phyloP scores from a whole-genome alignment of 371 early-diverging fungal species.

The Rhizopus microsporus region DNA sequence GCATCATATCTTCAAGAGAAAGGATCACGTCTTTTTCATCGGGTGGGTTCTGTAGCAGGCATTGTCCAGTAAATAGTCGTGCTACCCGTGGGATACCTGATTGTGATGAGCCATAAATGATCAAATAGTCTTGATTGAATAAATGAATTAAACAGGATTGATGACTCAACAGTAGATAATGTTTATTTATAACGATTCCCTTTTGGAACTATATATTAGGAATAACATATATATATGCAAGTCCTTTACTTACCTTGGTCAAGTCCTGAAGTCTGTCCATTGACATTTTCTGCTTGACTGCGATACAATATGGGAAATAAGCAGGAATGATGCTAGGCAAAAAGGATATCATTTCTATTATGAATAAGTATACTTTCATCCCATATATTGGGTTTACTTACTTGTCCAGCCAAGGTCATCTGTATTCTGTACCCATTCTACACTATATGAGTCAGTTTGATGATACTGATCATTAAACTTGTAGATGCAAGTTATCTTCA shows the following conservation, averaged over 20 bases:
- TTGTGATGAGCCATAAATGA: background rate
- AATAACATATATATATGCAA: background rate
- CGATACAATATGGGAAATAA: constrained; percentile 13
- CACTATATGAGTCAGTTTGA: background rate
- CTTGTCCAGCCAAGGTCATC: constrained; percentile 12
- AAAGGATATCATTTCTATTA: constrained; percentile 1
- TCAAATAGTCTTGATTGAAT: background rate
- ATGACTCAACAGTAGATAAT: background rate
- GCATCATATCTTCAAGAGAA: background rate
- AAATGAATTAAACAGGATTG: constrained; percentile 2
- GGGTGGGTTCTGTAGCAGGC: background rate
- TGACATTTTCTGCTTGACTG: background rate
- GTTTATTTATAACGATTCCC: background rate
- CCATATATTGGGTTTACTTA: background rate
- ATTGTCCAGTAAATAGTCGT: background rate
- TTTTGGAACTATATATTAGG: background rate
- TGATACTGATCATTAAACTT: background rate
- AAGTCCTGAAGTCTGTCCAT: background rate
- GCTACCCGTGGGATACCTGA: background rate
- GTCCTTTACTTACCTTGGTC: background rate
- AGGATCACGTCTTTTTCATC: constrained; percentile 1
- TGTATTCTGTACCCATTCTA: constrained; percentile 9
- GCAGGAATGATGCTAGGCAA: constrained; percentile 1
- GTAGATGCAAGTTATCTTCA: background rate
- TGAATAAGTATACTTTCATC: background rate